Percentiles rank a stretch among this genome's conserved stretches.
phyloP scores from a whole-genome alignment of 2,329 filamentous ascomycete species.

The Monilinia vaccinii-corymbosi region DNA sequence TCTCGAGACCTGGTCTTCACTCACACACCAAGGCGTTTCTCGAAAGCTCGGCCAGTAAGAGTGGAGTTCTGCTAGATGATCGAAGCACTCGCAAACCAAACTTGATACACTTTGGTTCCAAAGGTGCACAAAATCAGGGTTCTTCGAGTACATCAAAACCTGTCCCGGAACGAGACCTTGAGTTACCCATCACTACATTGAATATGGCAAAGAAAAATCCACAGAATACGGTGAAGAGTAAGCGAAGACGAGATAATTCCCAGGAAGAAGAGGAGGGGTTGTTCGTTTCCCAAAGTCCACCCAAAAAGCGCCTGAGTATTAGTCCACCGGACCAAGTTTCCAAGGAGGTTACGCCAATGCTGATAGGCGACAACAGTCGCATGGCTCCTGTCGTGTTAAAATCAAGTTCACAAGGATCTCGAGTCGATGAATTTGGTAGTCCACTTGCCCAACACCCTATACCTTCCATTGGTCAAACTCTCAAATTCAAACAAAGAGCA shows the following conservation, averaged over 20 bases:
- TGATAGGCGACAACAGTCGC: background rate
- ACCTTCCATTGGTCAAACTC: conserved; percentile 14
- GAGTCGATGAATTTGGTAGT: conserved; percentile 25
- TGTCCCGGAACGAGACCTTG: background rate
- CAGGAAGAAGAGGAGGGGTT: background rate
- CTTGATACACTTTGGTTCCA: conserved; percentile 16
- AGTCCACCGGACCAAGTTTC: background rate
- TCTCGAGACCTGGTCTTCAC: background rate
- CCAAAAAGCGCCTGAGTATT: conserved; percentile 15
- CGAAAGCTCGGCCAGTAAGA: background rate
- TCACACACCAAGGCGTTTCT: background rate
- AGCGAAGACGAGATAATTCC: background rate
- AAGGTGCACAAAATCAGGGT: conserved; percentile 22
- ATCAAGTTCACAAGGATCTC: conserved; percentile 19
- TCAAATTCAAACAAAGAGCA: conserved; percentile 10
- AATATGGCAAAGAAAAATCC: conserved; percentile 1
- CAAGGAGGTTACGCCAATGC: background rate
- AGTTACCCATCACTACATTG: background rate
- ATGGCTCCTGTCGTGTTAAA: background rate
- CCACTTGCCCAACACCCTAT: conserved; percentile 14
- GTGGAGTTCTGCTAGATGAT: conserved; percentile 11
- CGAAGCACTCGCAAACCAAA: conserved; percentile 15
- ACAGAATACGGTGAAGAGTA: background rate
- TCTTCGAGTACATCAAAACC: conserved; percentile 6
- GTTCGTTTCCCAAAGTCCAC: conserved; percentile 2